Evolutionary conservation across 352 stramenopile genomes (phyloP), one percentile per base, ranked within the genome.

Genomic region (Halophytophthora polymorphica): DNA sequence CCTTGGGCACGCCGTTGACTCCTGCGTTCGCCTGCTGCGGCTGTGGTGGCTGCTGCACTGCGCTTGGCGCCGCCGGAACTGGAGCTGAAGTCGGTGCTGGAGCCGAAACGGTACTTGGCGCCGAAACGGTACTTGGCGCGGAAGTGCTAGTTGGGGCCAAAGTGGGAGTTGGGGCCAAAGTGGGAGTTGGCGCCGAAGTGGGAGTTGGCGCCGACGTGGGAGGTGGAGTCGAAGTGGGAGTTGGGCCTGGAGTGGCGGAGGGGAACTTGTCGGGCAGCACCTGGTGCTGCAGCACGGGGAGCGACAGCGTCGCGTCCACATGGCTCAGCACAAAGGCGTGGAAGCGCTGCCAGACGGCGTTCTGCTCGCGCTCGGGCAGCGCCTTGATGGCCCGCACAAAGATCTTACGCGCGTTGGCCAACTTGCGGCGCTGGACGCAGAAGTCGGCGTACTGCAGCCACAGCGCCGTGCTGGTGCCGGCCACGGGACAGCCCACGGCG

Each of bases 361-460:
- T 43, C 18, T 75, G 74, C 14, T 86, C 70, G 3, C 43, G 43
- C 38, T 75, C 69, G 6, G 65, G 45, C 28, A 86, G 58, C 3
- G 72, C 61, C 25, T 72, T 40, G 33, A 90, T 35, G 15, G 70
- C 81, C 2, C 81, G 74, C 28, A 86, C 62, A 47, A 87, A 89
- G 44, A 91, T 64, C 63, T 91, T 91, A 18, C 77, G 53, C 17
- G 81, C 81, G 58, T 89, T 91, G 6, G 76, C 84, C 34, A 81
- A 77, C 50, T 89, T 89, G 45, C 80, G 77, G 43, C 81, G 67
- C 23, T 91, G 73, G 40, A 88, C 51, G 52, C 79, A 91, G 51
- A 91, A 91, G 41, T 69, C 55, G 23, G 79, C 78, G 38, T 90
- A 91, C 52, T 83, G 66, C 15, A 88, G 59, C 77, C 76, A 90